Evolutionary conservation across 2,329 filamentous ascomycete species (phyloP).

Genomic region (Pestalotiopsis sp.): DNA sequence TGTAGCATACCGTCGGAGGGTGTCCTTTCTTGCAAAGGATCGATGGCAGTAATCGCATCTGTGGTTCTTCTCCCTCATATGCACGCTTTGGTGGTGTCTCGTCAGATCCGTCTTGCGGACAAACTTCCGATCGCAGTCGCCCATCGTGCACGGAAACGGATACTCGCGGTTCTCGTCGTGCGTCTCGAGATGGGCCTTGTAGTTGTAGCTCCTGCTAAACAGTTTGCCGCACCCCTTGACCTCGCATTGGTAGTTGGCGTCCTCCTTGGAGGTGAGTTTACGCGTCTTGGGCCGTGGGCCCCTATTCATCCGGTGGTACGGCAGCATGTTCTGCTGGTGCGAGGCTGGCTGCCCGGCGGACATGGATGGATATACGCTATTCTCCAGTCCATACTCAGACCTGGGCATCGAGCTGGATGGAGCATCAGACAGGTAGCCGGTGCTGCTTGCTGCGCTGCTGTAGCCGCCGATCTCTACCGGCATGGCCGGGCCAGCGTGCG

Average conservation of each 20-base stretch:
- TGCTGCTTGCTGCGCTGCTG: slow-evolving; percentile 30
- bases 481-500: slow-evolving; percentile 40
- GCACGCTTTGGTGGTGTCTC: slow-evolving; percentile 67
- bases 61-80: slow-evolving; percentile 73
- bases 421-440: slow-evolving; percentile 42
- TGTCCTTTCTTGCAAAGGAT: slow-evolving; percentile 80
- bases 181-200: slow-evolving; percentile 82
- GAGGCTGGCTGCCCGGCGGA: slow-evolving; percentile 23
- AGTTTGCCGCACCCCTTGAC: slow-evolving; percentile 73
- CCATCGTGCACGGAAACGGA: slow-evolving; percentile 67
- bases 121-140: slow-evolving; percentile 74
- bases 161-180: slow-evolving; percentile 77
- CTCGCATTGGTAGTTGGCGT: slow-evolving; percentile 72
- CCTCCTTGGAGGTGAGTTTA: slow-evolving; percentile 65
- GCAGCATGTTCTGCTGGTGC: slow-evolving; percentile 28
- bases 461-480: slow-evolving; percentile 29
- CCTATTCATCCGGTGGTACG: slow-evolving; percentile 2
- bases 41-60: slow-evolving; percentile 72
- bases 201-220: slow-evolving; percentile 85
- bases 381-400: slow-evolving; percentile 39
- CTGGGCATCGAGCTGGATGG: slow-evolving; percentile 41
- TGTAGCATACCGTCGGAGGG: slow-evolving; percentile 70
- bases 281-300: slow-evolving; percentile 39
- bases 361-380: slow-evolving; percentile 36
- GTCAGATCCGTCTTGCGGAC: slow-evolving; percentile 81